Evolutionary conservation across 495 filamentous ascomycete species (phyloP).

Genomic region (Xylaria telfairii): DNA sequence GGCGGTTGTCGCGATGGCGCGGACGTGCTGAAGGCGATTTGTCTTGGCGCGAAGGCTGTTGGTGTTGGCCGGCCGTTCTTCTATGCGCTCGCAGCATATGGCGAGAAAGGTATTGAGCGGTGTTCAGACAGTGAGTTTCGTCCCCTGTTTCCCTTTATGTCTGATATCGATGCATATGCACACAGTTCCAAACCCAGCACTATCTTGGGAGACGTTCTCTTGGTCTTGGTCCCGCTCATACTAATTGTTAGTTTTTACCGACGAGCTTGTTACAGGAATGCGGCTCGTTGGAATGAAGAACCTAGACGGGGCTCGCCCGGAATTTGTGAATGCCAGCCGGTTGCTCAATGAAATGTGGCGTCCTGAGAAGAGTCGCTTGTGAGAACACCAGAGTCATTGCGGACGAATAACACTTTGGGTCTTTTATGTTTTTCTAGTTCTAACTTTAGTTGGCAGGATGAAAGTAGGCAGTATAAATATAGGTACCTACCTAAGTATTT

Average conservation of each 20-base stretch:
- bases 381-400: neutral
- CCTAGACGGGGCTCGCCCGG: slow-evolving; percentile 32
- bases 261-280: slow-evolving; percentile 37
- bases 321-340: slow-evolving; percentile 40
- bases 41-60: slow-evolving; percentile 82
- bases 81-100: slow-evolving; percentile 85
- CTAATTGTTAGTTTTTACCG: slow-evolving; percentile 33
- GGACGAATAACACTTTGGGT: no score
- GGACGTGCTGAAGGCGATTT: slow-evolving; percentile 87
- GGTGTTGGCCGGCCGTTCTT: slow-evolving; percentile 87
- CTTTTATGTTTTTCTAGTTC: neutral
- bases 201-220: neutral
- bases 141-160: neutral
- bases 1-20: slow-evolving; percentile 82
- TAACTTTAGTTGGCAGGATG: neutral
- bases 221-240: neutral
- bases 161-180: neutral
- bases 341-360: slow-evolving; percentile 39
- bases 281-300: slow-evolving; percentile 34
- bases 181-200: neutral
- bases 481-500: neutral
- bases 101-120: slow-evolving; percentile 72
- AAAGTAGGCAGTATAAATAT: neutral
- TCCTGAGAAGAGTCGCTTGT: slow-evolving; percentile 30
- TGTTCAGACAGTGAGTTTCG: slow-evolving; percentile 39